Conservation (phyloP, 2,329 filamentous ascomycete genomes). For the Aspergillus sp. region DNA sequence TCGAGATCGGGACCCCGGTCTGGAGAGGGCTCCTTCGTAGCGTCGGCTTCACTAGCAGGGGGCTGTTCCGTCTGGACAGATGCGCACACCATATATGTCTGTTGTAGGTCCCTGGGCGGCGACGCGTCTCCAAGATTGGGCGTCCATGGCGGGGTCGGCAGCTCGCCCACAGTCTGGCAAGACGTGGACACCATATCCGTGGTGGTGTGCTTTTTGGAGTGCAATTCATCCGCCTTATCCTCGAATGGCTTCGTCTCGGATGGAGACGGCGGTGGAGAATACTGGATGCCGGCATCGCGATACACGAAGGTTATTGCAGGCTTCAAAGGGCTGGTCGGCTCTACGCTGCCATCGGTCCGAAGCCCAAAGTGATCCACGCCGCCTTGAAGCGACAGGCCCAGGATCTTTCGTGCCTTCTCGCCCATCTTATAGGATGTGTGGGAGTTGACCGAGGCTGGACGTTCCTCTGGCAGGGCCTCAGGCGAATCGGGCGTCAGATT, state of each 20-base stretch:
- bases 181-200: slow-evolving; percentile 41
- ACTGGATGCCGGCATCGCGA: slow-evolving; percentile 75
- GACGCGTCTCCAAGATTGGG: slow-evolving; percentile 27
- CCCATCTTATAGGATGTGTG: slow-evolving; percentile 32
- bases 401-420: slow-evolving; percentile 44
- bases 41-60: slow-evolving; percentile 12
- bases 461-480: slow-evolving; percentile 43
- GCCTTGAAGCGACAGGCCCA: slow-evolving; percentile 41
- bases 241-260: slow-evolving; percentile 5
- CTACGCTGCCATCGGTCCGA: slow-evolving; percentile 18
- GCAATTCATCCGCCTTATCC: not conserved
- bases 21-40: slow-evolving; percentile 13
- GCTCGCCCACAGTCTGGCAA: slow-evolving; percentile 42
- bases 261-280: slow-evolving; percentile 77
- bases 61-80: slow-evolving; percentile 36
- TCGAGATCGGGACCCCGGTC: slow-evolving; percentile 33
- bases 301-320: slow-evolving; percentile 53
- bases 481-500: slow-evolving; percentile 61
- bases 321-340: slow-evolving; percentile 49
- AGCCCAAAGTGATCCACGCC: slow-evolving; percentile 23
- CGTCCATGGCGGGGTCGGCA: slow-evolving; percentile 35
- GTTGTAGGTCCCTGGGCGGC: slow-evolving; percentile 10
- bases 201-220: slow-evolving; percentile 27
- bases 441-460: slow-evolving; percentile 40
- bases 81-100: slow-evolving; percentile 23